These are phyloP conservation scores for Pyrenula massariospora DNA, from an alignment of 495 filamentous ascomycete species.

Conservation along the genomic window DNA sequence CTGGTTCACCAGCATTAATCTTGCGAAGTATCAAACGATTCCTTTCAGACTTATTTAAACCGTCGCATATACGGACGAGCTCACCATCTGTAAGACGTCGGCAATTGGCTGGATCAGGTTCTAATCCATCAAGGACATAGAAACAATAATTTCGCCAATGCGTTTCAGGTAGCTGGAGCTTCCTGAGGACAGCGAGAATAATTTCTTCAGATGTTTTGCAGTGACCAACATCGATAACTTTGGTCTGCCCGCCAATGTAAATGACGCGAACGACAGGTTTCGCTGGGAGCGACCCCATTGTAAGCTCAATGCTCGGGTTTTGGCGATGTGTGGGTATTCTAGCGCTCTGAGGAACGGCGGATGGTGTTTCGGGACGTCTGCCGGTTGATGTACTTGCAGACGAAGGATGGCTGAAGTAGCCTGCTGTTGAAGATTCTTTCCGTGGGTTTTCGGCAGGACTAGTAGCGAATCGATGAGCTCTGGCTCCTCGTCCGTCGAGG, in stretches of 20 bases:
- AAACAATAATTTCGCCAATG: slow-evolving; percentile 74
- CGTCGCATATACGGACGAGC: slow-evolving; percentile 67
- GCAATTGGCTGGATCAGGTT: slow-evolving; percentile 65
- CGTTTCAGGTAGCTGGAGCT: slow-evolving; percentile 64
- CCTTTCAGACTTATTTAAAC: slow-evolving; percentile 54
- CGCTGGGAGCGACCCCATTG: slow-evolving; percentile 67
- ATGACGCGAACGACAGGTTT: slow-evolving; percentile 84
- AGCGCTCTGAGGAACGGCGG: slow-evolving; percentile 18
- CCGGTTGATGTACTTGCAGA: slow-evolving; percentile 34
- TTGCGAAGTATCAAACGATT: slow-evolving; percentile 83
- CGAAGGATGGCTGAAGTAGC: slow-evolving; percentile 41
- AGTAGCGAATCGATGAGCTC: slow-evolving; percentile 31
- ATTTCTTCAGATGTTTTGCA: slow-evolving; percentile 88
- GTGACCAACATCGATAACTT: slow-evolving; percentile 78
- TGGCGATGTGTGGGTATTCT: slow-evolving; percentile 34
- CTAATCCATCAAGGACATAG: slow-evolving; percentile 70
- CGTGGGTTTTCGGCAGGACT: slow-evolving; percentile 39
- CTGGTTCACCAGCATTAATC: slow-evolving; percentile 76
- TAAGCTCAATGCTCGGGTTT: slow-evolving; percentile 66
- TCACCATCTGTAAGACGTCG: slow-evolving; percentile 73
- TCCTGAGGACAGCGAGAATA: slow-evolving; percentile 71
- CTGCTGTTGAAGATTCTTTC: slow-evolving; percentile 31
- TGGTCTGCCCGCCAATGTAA: slow-evolving; percentile 78
- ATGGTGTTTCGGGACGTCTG: slow-evolving; percentile 33
- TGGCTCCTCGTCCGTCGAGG: slow-evolving; percentile 33